Base-by-base conservation (phyloP, 31 red algal species). In the Asparagopsis taxiformis region DNA sequence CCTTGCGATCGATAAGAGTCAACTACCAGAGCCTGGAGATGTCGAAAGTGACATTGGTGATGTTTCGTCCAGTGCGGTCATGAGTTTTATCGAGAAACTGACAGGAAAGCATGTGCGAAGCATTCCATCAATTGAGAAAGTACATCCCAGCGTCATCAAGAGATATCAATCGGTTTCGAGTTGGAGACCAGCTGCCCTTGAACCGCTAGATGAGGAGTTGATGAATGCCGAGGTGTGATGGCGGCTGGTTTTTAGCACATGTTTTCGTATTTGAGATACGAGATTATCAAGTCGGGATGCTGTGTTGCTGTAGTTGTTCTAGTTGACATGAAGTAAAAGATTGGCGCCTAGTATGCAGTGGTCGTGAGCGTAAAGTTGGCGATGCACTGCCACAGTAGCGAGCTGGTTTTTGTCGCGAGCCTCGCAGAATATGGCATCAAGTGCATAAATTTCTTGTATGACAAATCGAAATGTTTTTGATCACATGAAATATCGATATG, bases 71-170 rank as follows among this genome's bases (percentile, higher is more conserved):
- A 74, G 50, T 25, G 22, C 31, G 24, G 13, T 59, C 70, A 74
- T 59, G 54, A 30, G 52, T 16, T 28, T 59, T 8, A 6, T 74
- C 34, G 50, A 59, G 23, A 23, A 21, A 4, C 8, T 74, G 25
- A 57, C 28, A 51, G 70, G 70, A 7, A 74, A 59, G 53, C 43
- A 74, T 58, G 70, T 74, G 24, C 70, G 70, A 9, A 52, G 23
- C 2, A 74, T 74, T 1, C 19, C 17, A 10, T 59, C 52, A 2
- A 23, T 74, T 17, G 50, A 74, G 13, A 36, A 43, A 23, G 4
- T 57, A 20, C 70, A 74, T 36, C 53, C 52, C n/a, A 36, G 22
- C 31, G 70, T 37, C 21, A 36, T 59, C 54, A 31, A 58, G 17
- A 49, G 51, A n/a, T 74, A 74, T 33, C 70, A 59, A 59, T 15